These are phyloP conservation scores for Juglanconis juglandina DNA, from an alignment of 2,329 filamentous ascomycete species.

Conservation along the genomic window DNA sequence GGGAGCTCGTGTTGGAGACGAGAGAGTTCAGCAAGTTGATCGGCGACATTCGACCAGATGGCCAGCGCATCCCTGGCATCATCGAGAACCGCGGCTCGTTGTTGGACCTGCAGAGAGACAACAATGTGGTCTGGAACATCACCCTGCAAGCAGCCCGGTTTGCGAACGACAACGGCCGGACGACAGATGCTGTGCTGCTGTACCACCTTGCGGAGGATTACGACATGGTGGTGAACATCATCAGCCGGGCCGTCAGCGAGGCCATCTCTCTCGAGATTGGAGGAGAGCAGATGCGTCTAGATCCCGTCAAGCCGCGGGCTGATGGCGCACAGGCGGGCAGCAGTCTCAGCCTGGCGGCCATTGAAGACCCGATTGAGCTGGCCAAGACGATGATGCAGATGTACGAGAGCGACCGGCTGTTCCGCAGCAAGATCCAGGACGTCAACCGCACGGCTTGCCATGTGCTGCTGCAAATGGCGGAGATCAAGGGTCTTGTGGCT, in stretches of 20 bases:
- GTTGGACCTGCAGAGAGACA: conserved; percentile 74
- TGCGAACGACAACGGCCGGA: conserved; percentile 90
- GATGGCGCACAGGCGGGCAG: conserved; percentile 43
- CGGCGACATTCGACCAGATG: conserved; percentile 85
- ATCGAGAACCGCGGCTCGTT: conserved; percentile 82
- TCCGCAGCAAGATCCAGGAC: conserved; percentile 55
- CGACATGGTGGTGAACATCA: conserved; percentile 85
- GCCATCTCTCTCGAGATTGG: conserved; percentile 83
- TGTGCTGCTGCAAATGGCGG: conserved; percentile 58
- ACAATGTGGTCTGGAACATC: conserved; percentile 86
- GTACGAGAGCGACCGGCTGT: conserved; percentile 60
- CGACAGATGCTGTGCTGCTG: conserved; percentile 87
- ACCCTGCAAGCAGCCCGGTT: conserved; percentile 88
- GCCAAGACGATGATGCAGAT: conserved; percentile 60
- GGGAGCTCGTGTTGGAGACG: conserved; percentile 93
- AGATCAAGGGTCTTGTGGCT: conserved; percentile 56
- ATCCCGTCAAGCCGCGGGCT: conserved; percentile 72
- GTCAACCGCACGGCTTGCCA: conserved; percentile 55
- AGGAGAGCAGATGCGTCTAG: conserved; percentile 71
- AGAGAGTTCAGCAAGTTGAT: conserved; percentile 92
- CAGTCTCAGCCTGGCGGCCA: conserved; percentile 59
- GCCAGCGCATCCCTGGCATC: conserved; percentile 77
- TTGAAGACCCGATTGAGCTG: conserved; percentile 59
- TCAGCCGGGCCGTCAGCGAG: conserved; percentile 87
- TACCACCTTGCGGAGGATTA: conserved; percentile 96